Conservation (phyloP, 495 filamentous ascomycete genomes). For the Podospora comata region DNA sequence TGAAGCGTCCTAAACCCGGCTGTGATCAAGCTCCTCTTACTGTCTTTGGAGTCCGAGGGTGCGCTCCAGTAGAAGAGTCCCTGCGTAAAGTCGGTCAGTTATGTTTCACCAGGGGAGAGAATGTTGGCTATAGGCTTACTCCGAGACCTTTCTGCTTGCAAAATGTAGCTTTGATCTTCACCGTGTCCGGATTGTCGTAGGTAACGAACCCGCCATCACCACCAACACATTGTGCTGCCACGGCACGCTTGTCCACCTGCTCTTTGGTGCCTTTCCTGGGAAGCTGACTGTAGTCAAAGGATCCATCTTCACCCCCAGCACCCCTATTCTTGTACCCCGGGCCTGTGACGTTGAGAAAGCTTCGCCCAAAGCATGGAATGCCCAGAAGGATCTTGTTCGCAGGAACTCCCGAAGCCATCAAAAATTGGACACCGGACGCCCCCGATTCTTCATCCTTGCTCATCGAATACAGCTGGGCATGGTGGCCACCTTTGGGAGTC, state of each 20-base stretch:
- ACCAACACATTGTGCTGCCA: conserved; percentile 74
- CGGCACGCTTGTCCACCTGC: conserved; percentile 58
- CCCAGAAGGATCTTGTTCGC: conserved; percentile 74
- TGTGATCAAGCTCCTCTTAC: conserved; percentile 67
- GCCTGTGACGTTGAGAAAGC: conserved; percentile 65
- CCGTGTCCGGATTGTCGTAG: conserved; percentile 81
- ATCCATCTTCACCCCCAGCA: conserved; percentile 70
- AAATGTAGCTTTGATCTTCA: conserved; percentile 79
- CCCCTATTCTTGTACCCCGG: conserved; percentile 63
- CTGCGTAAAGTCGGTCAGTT: conserved; percentile 29
- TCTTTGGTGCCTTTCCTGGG: conserved; percentile 70
- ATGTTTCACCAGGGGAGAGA: not conserved
- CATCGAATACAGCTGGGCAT: conserved; percentile 72
- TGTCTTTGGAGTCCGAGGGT: conserved; percentile 66
- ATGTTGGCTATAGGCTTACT: conserved; percentile 35
- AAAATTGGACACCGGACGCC: conserved; percentile 62
- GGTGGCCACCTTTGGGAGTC: conserved; percentile 67
- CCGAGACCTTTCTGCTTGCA: conserved; percentile 73
- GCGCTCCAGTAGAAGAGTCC: conserved; percentile 92
- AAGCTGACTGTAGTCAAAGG: conserved; percentile 77
- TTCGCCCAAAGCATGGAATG: conserved; percentile 76
- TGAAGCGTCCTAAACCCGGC: conserved; percentile 72
- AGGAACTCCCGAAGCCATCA: conserved; percentile 64
- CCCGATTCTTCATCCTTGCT: conserved; percentile 58
- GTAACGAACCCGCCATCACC: conserved; percentile 82